Conservation (phyloP, 2,329 filamentous ascomycete genomes). For the Apiospora koreana region DNA sequence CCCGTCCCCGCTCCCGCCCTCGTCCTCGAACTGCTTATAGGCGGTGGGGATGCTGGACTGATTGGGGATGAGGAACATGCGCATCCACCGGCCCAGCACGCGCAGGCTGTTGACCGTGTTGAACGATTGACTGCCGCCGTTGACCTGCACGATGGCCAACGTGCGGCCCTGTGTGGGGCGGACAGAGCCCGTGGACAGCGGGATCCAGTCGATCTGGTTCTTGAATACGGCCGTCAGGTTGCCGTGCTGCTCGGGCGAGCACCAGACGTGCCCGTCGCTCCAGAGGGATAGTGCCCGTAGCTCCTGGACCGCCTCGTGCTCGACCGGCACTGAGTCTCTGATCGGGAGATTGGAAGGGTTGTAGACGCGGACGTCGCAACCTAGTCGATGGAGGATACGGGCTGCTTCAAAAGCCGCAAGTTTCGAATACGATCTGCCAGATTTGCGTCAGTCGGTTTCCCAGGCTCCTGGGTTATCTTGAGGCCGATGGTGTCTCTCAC, state of each 20-base stretch:
- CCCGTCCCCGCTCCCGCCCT: slow-evolving; percentile 36
- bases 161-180: slow-evolving; percentile 68
- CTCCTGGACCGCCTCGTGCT: slow-evolving; percentile 63
- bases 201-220: slow-evolving; percentile 72
- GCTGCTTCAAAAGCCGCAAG: slow-evolving; percentile 61
- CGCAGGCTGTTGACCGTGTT: slow-evolving; percentile 68
- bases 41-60: slow-evolving; percentile 65
- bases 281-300: slow-evolving; percentile 60
- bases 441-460: neutral
- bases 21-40: slow-evolving; percentile 62
- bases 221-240: slow-evolving; percentile 69
- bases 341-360: slow-evolving; percentile 59
- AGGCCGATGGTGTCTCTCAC: slow-evolving; percentile 19
- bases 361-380: slow-evolving; percentile 66
- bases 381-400: slow-evolving; percentile 63
- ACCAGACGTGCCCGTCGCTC: slow-evolving; percentile 69
- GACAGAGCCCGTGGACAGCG: slow-evolving; percentile 60
- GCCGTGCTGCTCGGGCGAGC: slow-evolving; percentile 67
- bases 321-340: slow-evolving; percentile 62
- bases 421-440: slow-evolving; percentile 56
- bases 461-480: too few relatives aligned
- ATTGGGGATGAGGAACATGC: slow-evolving; percentile 68
- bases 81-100: slow-evolving; percentile 68
- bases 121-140: slow-evolving; percentile 66
- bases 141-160: slow-evolving; percentile 62